Evolutionary conservation across 345 rosid genomes (phyloP).

Genomic region (Populus davidiana): DNA sequence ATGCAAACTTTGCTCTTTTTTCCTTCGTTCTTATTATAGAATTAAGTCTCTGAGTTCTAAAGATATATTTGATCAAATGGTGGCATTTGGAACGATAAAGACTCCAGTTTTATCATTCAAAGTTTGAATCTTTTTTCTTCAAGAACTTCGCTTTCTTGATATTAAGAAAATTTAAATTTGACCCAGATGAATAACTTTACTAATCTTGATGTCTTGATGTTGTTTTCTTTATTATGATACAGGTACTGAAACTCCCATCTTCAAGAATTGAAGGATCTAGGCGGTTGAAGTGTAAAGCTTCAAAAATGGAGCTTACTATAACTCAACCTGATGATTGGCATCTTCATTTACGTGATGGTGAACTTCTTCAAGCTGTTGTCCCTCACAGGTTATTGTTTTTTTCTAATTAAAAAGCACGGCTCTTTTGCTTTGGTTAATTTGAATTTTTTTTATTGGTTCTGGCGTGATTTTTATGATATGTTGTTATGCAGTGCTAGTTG

Average conservation of each 20-base stretch:
- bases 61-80: background rate
- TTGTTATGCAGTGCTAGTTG: constrained; percentile 45
- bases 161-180: background rate
- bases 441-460: background rate
- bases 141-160: background rate
- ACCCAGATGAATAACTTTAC: no score
- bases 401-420: background rate
- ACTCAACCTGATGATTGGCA: constrained; percentile 88
- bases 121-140: background rate
- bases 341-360: constrained; percentile 79
- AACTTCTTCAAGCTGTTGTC: constrained; percentile 64
- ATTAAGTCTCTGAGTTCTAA: background rate
- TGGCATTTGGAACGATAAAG: constrained; percentile 1
- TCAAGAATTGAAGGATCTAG: background rate
- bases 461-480: background rate
- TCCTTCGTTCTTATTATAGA: background rate
- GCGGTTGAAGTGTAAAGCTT: constrained; percentile 16
- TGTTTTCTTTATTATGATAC: background rate
- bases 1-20: background rate
- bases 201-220: background rate
- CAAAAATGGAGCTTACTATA: constrained; percentile 61
- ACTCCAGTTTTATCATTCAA: background rate
- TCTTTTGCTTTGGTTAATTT: background rate
- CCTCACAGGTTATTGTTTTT: constrained; percentile 54
- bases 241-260: constrained; percentile 10